Base-by-base conservation (phyloP, 2,329 filamentous ascomycete genomes). In the Helotiales sp. region DNA sequence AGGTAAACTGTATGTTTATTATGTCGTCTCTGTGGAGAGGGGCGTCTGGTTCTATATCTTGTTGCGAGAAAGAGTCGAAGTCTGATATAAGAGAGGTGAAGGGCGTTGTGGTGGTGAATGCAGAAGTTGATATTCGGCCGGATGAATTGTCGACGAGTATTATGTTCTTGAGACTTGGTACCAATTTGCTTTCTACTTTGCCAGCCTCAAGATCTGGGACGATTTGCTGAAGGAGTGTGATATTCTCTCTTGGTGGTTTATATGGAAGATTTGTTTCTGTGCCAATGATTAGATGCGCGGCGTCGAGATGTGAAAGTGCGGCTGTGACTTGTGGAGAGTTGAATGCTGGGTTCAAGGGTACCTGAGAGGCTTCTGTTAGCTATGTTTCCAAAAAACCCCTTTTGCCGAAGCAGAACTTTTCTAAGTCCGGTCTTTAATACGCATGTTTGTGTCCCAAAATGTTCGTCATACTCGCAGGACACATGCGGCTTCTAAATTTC, bases 1-100 rank as follows among this genome's bases (percentile, higher is more conserved):
- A 93, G 0, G 95, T 99, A 76, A 98, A 98, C 73, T 98, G 93
- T 63, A 98, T 96, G 71, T 97, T 98, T 64, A 96, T 87, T 2
- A 89, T 85, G 51, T 98, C 93, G 60, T 83, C 72, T 0, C 85
- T 79, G 15, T 77, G 64, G 1, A 88, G 77, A 0, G 76, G 75
- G 24, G 71, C 55, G 54, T 81, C 77, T 0, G 81, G 80, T 19
- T 60, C 68, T 1, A 84, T 67, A 2, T 70, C 17, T 0, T 67
- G 58, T 2, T 69, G 62, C 0, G 73, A 71, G 15, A 71, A 65
- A 5, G 59, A 59, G 9, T 57, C 56, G 1, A 60, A 44, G 0
- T 59, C 47, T 13, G 46, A 30, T 49, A 15, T 67, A 60, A 36
- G 77, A 42, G 52, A 36, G 0, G 27, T 3, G 66, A 29, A 86